Evolutionary conservation across 345 rosid genomes (phyloP).

Genomic region (Sonneratia alba): DNA sequence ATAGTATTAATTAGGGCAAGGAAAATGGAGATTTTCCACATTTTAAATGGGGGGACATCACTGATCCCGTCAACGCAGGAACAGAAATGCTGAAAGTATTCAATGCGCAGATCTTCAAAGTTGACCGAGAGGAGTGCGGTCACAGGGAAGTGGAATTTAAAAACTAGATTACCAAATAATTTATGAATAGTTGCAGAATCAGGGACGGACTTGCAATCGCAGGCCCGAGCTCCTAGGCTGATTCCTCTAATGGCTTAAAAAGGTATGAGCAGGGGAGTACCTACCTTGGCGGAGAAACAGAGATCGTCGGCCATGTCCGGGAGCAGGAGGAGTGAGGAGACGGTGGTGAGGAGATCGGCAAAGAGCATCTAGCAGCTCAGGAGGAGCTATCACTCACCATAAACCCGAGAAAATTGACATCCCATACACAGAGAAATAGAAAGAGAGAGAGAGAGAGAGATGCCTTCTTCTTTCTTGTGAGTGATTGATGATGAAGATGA

Average conservation of each 20-base stretch:
- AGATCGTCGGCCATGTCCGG: slow-evolving; percentile 65
- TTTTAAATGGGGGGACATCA: not conserved
- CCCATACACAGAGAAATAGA: not conserved
- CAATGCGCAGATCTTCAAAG: not conserved
- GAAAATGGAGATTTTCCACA: not conserved
- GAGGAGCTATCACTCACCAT: slow-evolving; percentile 7
- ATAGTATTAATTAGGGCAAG: not conserved
- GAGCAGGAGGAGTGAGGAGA: slow-evolving; percentile 16
- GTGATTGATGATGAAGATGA: not conserved
- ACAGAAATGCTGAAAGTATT: not conserved
- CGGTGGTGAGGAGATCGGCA: slow-evolving; percentile 10
- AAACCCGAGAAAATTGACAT: not conserved
- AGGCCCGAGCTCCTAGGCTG: no score
- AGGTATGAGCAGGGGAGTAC: not conserved
- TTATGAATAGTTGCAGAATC: not conserved
- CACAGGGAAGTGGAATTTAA: not conserved
- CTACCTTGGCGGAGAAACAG: slow-evolving; percentile 66
- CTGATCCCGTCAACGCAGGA: not conserved
- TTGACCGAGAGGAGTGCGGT: not conserved
- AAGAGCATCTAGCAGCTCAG: slow-evolving; percentile 42
- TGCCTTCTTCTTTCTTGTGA: slow-evolving; percentile 11
- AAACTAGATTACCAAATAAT: not conserved
- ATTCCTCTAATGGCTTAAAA: not conserved
- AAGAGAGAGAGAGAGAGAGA: not conserved
- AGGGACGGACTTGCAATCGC: no score